Base-by-base conservation (phyloP, 495 filamentous ascomycete genomes). In the Annulohypoxylon moriforme region DNA sequence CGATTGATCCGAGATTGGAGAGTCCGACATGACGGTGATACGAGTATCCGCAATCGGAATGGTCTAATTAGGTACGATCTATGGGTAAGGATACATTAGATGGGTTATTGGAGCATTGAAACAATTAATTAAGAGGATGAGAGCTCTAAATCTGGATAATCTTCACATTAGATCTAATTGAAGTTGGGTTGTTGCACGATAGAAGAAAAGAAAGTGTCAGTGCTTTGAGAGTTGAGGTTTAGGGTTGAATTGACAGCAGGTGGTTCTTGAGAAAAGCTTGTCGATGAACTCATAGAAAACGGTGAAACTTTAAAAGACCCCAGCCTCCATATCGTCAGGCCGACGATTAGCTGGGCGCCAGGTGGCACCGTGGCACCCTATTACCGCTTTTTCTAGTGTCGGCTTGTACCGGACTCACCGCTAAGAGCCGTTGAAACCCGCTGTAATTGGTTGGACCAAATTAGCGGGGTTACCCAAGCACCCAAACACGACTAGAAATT, bases 241-340 rank as follows among this genome's bases (percentile, higher is more conserved):
- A n/a, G n/a, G n/a, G n/a, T n/a, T n/a, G n/a, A n/a, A n/a, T n/a
- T n/a, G n/a, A n/a, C n/a, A n/a, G n/a, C n/a, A n/a, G 59, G 33
- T 38, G 50, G 31, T 34, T 46, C 27, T 34, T 24, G 38, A 36
- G 34, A 49, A 63, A 70, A 70, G 55, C 34, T 66, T 65, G 53
- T 59, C 50, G 40, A 53, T 68, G 60, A 72, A 68, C 64, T 64
- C 60, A 68, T 60, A 60, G 64, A 64, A 70, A 46, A 68, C 65
- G 70, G 65, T 69, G 65, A 65, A 73, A 68, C 55, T 40, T 67
- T 50, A 68, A 68, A 68, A 59, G 49, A 25, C 5, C 33, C 46
- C 52, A 36, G 18, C 16, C 9, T 22, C 33, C 14, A 38, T 33
- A 50, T 49, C 36, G 33, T 65, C 66, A 67, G 67, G 24, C 60